Evolutionary conservation across 345 rosid genomes (phyloP).

Genomic region (Melastoma malabathricum): DNA sequence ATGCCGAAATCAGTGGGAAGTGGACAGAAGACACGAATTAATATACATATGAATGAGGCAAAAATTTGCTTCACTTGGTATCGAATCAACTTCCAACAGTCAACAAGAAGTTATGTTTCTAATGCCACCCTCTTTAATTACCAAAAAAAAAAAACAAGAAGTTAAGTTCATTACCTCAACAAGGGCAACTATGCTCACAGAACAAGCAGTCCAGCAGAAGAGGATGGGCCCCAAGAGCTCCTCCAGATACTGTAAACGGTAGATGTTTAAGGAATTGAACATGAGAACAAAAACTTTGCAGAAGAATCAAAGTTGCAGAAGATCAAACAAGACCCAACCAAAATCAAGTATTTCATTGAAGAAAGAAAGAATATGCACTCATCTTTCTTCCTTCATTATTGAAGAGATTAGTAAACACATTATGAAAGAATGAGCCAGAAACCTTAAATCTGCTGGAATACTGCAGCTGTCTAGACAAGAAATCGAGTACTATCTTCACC

Average conservation of each 20-base stretch:
- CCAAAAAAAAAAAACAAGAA: background rate
- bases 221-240: slow-evolving; percentile 71
- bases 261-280: background rate
- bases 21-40: no score
- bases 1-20: no score
- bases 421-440: background rate
- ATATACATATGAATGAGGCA: no score
- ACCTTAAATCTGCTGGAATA: slow-evolving; percentile 77
- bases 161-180: slow-evolving; percentile 52
- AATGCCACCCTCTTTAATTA: no score
- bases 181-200: slow-evolving; percentile 76
- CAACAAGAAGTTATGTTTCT: no score
- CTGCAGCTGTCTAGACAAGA: slow-evolving; percentile 57
- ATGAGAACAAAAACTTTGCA: background rate
- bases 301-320: no score
- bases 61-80: no score
- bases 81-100: no score
- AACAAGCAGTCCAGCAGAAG: slow-evolving; percentile 76
- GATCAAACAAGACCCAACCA: no score
- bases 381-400: no score
- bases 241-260: slow-evolving; percentile 63
- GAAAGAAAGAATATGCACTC: no score
- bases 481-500: slow-evolving; percentile 51
- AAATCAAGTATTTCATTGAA: background rate
- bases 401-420: no score